These are phyloP conservation scores for Globisporangium perplexum DNA, from an alignment of 352 stramenopile genomes.

Conservation along the genomic window DNA sequence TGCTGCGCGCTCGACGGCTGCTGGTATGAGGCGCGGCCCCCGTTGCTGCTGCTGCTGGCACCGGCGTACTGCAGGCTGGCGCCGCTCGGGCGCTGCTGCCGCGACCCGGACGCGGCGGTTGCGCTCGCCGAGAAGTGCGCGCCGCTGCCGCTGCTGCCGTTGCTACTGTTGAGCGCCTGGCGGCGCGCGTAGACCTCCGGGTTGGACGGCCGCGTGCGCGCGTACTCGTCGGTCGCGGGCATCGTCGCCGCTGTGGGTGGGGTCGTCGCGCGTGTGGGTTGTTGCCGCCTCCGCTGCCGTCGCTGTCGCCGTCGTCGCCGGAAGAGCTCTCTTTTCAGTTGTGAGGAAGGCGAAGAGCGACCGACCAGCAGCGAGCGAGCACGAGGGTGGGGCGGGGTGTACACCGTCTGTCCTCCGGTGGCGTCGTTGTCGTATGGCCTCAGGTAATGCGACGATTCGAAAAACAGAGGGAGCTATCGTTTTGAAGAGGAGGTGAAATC, in stretches of 20 bases:
- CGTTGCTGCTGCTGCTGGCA: slow-evolving; percentile 5
- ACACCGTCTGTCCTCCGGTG: not conserved
- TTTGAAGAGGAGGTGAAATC: no score
- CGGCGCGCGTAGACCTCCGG: slow-evolving; percentile 16
- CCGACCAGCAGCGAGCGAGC: not conserved
- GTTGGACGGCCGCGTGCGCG: slow-evolving; percentile 26
- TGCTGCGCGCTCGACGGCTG: slow-evolving; percentile 13
- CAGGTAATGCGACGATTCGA: no score
- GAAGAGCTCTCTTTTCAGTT: not conserved
- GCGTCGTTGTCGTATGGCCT: not conserved
- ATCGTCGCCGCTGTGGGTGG: not conserved
- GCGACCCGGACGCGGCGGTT: slow-evolving; percentile 4
- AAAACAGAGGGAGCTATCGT: no score
- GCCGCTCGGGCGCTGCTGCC: slow-evolving; percentile 8
- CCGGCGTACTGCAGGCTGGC: slow-evolving; percentile 2
- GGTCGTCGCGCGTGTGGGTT: not conserved
- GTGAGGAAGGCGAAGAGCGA: not conserved
- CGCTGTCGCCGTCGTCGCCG: not conserved
- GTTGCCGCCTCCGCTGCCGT: no score
- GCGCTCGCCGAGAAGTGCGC: slow-evolving; percentile 7
- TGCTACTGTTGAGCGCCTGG: slow-evolving; percentile 7
- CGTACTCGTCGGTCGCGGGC: slow-evolving; percentile 28
- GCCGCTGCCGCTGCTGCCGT: slow-evolving; percentile 6
- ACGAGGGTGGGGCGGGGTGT: not conserved
- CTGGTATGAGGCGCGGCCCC: slow-evolving; percentile 17